Evolutionary conservation across 495 filamentous ascomycete species (phyloP).

Genomic region (Sporormia fimetaria): DNA sequence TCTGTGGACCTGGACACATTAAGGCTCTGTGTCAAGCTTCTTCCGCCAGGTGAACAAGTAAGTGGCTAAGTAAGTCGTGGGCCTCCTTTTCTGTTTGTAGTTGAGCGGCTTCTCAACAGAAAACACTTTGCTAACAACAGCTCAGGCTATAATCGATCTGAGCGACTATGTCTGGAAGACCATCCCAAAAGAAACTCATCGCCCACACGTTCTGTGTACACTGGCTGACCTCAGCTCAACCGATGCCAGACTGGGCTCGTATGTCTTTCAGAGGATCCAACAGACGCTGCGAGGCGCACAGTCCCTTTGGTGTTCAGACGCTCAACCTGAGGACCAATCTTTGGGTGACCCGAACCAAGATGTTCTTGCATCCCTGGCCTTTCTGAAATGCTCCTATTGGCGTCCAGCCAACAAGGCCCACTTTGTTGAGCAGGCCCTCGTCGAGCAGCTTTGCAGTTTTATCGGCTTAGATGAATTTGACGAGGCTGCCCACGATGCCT

Average conservation of each 20-base stretch:
- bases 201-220: too few species aligned
- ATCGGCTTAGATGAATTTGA: slow-evolving; percentile 2
- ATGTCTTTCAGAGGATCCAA: too few species aligned
- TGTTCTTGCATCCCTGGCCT: slow-evolving; percentile 1
- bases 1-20: neutral
- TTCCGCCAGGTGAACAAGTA: neutral
- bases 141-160: too few species aligned
- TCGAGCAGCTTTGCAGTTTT: slow-evolving; percentile 4
- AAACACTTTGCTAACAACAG: too few species aligned
- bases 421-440: neutral
- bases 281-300: too few species aligned
- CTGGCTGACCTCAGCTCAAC: too few species aligned
- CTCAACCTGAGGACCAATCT: neutral
- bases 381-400: slow-evolving; percentile 15
- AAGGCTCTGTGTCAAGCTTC: slow-evolving; percentile 2
- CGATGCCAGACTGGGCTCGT: too few species aligned
- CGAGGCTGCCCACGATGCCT: slow-evolving; percentile 7
- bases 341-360: neutral
- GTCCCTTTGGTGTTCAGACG: too few species aligned
- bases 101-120: too few species aligned
- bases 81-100: neutral
- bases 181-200: too few species aligned
- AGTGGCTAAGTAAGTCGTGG: neutral
- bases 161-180: too few species aligned
- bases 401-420: neutral